Percentiles rank a stretch among this genome's conserved stretches.
These are phyloP conservation scores for Guillardia theta DNA, from an alignment of 78 protist species.

Conservation along the genomic window DNA sequence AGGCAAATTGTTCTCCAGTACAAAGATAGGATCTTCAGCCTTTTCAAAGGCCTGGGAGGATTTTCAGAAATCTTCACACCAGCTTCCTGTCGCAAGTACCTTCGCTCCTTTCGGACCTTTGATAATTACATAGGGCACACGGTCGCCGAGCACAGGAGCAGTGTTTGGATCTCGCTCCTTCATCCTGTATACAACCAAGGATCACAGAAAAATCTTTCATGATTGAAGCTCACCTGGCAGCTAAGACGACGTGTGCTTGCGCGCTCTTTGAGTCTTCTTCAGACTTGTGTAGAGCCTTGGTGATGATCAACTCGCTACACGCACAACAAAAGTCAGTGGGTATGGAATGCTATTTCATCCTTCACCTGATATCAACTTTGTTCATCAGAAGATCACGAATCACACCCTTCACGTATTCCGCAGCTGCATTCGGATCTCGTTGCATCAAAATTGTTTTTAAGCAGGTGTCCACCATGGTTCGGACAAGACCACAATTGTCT, in stretches of 20 bases:
- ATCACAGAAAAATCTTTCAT: background rate
- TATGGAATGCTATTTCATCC: too few relatives aligned
- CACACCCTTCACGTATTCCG: conserved; percentile 70
- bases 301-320: conserved; percentile 92
- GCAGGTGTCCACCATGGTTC: conserved; percentile 74
- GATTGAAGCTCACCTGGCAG: background rate
- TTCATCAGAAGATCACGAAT: conserved; percentile 89
- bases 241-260: conserved; percentile 92
- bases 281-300: conserved; percentile 49
- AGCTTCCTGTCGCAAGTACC: too few relatives aligned
- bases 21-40: conserved; percentile 99
- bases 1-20: conserved; percentile 91
- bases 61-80: too few relatives aligned
- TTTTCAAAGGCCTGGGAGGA: conserved; percentile 92
- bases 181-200: conserved; percentile 67
- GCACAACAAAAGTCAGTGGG: too few relatives aligned
- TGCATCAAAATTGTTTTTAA: conserved; percentile 86
- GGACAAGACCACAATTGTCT: conserved; percentile 95
- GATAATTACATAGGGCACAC: conserved; percentile 98
- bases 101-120: conserved; percentile 72
- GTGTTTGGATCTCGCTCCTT: conserved; percentile 83
- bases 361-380: conserved; percentile 93
- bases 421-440: conserved; percentile 51
- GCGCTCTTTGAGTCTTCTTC: background rate
- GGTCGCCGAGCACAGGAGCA: conserved; percentile 98